Conservation (phyloP, 2,329 filamentous ascomycete species). For the Zopfia rhizophila region DNA sequence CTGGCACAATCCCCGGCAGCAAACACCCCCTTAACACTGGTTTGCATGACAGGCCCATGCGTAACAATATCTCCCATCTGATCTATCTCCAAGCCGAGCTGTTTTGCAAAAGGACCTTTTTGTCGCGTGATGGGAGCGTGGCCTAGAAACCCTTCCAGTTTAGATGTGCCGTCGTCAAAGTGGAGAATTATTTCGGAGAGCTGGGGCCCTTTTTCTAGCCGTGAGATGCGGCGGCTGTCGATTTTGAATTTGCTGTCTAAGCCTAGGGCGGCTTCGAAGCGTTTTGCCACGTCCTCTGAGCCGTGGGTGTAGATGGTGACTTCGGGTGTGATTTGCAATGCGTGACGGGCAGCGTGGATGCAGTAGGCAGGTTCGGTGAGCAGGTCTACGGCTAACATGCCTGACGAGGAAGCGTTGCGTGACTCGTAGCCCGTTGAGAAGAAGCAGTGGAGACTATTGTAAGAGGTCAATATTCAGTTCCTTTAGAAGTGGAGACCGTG, state of each 20-base stretch:
- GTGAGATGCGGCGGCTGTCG: conserved; percentile 46
- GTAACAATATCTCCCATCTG: conserved; percentile 58
- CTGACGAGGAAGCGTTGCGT: conserved; percentile 50
- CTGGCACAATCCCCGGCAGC: conserved; percentile 61
- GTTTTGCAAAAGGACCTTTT: conserved; percentile 54
- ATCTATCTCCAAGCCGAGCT: conserved; percentile 58
- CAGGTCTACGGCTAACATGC: conserved; percentile 36
- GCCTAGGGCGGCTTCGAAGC: conserved; percentile 2
- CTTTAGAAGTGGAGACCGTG: too few species aligned
- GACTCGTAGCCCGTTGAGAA: conserved; percentile 69
- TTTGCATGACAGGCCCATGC: conserved; percentile 56
- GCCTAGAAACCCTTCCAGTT: conserved; percentile 16
- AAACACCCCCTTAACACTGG: conserved; percentile 60
- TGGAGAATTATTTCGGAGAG: conserved; percentile 48
- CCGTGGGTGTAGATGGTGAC: conserved; percentile 66
- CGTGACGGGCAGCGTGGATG: conserved; percentile 57
- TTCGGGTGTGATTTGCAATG: conserved; percentile 54
- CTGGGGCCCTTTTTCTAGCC: conserved; percentile 39
- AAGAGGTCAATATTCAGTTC: too few species aligned
- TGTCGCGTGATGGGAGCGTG: conserved; percentile 35
- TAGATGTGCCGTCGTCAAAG: conserved; percentile 53
- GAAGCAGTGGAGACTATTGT: conserved; percentile 65
- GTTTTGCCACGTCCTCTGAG: conserved; percentile 44
- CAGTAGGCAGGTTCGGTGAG: conserved; percentile 38
- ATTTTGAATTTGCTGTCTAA: conserved; percentile 47